phyloP scores from a whole-genome alignment of 768 basidiomycete species.

The Polyporus arcularius region DNA sequence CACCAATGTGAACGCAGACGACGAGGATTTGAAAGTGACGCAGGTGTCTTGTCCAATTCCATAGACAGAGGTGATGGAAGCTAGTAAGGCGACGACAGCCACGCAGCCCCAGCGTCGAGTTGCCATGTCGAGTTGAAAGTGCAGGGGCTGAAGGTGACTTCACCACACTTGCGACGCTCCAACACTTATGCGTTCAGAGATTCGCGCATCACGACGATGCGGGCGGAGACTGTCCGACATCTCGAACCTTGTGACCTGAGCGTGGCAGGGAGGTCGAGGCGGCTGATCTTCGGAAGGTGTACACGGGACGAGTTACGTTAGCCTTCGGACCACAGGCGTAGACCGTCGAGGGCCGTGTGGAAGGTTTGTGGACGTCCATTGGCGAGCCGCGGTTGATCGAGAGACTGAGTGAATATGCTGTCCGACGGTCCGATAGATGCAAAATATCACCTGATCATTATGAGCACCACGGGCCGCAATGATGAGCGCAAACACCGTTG shows the following conservation, averaged over 20 bases:
- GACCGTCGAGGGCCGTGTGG: not conserved
- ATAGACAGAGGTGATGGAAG: conserved; percentile 21
- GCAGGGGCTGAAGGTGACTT: not conserved
- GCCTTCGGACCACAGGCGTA: not conserved
- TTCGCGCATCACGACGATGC: too few species aligned
- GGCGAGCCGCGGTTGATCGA: not conserved
- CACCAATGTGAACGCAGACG: conserved; percentile 45
- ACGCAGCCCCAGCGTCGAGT: not conserved
- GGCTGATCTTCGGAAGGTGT: conserved; percentile 17
- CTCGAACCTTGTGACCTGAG: conserved; percentile 24
- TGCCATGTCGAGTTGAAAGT: not conserved
- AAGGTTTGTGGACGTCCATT: not conserved
- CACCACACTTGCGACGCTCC: not conserved
- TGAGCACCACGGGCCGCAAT: not conserved
- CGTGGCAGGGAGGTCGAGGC: not conserved
- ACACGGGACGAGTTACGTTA: not conserved
- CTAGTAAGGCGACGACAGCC: conserved; percentile 17
- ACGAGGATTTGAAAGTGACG: conserved; percentile 42
- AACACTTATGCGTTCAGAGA: not conserved
- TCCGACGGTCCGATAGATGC: not conserved
- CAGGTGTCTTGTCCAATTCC: conserved; percentile 54
- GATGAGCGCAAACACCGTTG: not conserved
- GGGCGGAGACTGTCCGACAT: not conserved
- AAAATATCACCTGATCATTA: not conserved
- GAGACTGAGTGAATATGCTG: not conserved